Base-by-base conservation (phyloP, 148 eudicot species). In the Amaranthus palmeri region DNA sequence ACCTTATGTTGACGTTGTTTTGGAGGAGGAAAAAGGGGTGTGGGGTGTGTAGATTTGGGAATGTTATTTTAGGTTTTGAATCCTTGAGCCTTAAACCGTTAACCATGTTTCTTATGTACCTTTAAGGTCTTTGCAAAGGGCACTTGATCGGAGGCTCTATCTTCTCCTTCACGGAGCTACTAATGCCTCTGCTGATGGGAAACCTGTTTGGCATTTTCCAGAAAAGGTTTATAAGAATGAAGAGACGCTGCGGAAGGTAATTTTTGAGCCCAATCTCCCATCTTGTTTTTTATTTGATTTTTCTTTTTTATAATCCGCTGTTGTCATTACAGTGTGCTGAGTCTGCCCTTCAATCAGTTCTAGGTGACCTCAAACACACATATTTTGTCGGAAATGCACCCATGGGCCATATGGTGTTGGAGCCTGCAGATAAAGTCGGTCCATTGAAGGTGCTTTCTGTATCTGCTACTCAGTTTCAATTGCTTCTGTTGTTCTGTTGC, bases 311-410 rank as follows among this genome's bases (percentile, higher is more conserved):
- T 45, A 59, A 57, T 65, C 72, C 70, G 52, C 1, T 7, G 63
- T 13, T 25, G 36, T 69, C 80, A 62, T 70, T 79, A 79, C 87
- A 90, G 96, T 92, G 96, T 82, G 96, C 97, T 40, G 93, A 92
- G 68, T 84, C 88, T 67, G 96, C 97, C 9, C 82, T 92, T 47
- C 63, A 82, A 76, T 92, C 90, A 25, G 87, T 90, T 70, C 78
- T 93, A 25, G 93, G 96, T 61, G 93, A 90, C 72, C 95, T 93
- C 76, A 69, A 90, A 14, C 84, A 88, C 64, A 91, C 92, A 70
- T 91, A 89, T 78, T 95, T 95, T 66, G 90, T 91, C 15, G 97
- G 98, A 72, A 95, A 95, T 83, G 93, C 97, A 54, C 98, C 98
- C 25, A 95, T 95, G 93, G 97, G 86, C 43, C 98, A 95, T 78